Percentiles rank a stretch among this genome's conserved stretches.
phyloP scores from a whole-genome alignment of 208 protist species.

The Acanthamoeba sp. region DNA sequence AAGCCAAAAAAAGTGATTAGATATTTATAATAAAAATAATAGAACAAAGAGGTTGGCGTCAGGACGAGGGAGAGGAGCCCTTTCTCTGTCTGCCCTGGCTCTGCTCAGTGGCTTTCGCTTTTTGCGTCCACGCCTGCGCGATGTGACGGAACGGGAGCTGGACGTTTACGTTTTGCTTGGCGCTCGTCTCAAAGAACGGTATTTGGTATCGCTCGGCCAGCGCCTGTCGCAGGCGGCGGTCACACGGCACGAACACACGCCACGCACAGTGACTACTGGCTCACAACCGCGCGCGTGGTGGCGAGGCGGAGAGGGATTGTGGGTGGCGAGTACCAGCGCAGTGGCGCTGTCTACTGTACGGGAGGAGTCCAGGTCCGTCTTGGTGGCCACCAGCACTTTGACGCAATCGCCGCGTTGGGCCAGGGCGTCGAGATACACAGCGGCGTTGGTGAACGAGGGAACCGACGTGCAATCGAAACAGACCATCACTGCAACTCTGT shows the following conservation, averaged over 20 bases:
- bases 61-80: no score
- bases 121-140: not conserved
- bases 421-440: not conserved
- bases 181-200: slow-evolving; percentile 17
- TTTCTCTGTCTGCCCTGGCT: no score
- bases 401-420: not conserved
- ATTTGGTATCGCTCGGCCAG: not conserved
- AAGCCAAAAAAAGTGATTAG: no score
- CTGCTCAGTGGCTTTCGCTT: not conserved
- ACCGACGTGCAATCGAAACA: not conserved
- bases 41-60: no score
- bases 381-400: slow-evolving; percentile 26
- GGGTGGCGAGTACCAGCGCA: not conserved
- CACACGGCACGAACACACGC: no score
- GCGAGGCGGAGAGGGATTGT: no score
- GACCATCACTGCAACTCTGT: not conserved
- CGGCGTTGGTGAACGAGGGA: not conserved
- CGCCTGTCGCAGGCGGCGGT: no score
- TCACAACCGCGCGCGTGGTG: no score
- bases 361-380: not conserved
- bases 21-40: no score
- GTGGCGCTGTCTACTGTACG: not conserved
- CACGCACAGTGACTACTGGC: no score
- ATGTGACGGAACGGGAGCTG: not conserved
- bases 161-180: slow-evolving; percentile 2